These are phyloP conservation scores for Leccinum subtestaceum DNA, from an alignment of 768 basidiomycete genomes.

Conservation along the genomic window DNA sequence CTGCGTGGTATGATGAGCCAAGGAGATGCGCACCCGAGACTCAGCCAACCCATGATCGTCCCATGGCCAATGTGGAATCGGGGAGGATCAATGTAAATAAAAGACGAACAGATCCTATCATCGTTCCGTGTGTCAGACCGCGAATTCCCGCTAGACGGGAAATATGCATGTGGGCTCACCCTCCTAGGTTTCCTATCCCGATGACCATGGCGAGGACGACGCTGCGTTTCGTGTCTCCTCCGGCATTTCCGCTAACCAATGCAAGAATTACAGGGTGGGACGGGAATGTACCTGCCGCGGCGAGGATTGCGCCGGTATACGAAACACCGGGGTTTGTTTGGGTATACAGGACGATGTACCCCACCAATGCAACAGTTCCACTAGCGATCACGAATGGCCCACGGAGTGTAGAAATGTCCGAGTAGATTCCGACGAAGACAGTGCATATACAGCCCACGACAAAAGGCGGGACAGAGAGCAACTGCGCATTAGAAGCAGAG, in stretches of 20 bases:
- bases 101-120: slow-evolving; percentile 40
- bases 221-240: slow-evolving; percentile 54
- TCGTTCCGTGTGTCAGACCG: slow-evolving; percentile 4
- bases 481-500: slow-evolving; percentile 48
- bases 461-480: slow-evolving; percentile 49
- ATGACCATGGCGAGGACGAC: slow-evolving; percentile 52
- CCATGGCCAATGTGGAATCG: slow-evolving; percentile 38
- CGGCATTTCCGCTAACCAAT: slow-evolving; percentile 54
- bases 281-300: slow-evolving; percentile 52
- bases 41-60: slow-evolving; percentile 36
- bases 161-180: slow-evolving; percentile 29
- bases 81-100: slow-evolving; percentile 39
- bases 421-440: slow-evolving; percentile 39
- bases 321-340: slow-evolving; percentile 21
- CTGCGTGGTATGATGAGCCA: neutral
- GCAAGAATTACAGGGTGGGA: slow-evolving; percentile 45
- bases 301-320: slow-evolving; percentile 49
- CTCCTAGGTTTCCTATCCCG: slow-evolving; percentile 55
- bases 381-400: slow-evolving; percentile 50
- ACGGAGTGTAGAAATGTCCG: slow-evolving; percentile 41
- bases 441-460: slow-evolving; percentile 45
- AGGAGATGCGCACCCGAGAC: slow-evolving; percentile 17
- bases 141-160: neutral
- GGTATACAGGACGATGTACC: slow-evolving; percentile 49
- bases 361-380: slow-evolving; percentile 43